A percentile compares a stretch with the other conserved stretches of the same genome.
Evolutionary conservation across 352 stramenopile species (phyloP).

Genomic region (Phytophthora citrophthora): DNA sequence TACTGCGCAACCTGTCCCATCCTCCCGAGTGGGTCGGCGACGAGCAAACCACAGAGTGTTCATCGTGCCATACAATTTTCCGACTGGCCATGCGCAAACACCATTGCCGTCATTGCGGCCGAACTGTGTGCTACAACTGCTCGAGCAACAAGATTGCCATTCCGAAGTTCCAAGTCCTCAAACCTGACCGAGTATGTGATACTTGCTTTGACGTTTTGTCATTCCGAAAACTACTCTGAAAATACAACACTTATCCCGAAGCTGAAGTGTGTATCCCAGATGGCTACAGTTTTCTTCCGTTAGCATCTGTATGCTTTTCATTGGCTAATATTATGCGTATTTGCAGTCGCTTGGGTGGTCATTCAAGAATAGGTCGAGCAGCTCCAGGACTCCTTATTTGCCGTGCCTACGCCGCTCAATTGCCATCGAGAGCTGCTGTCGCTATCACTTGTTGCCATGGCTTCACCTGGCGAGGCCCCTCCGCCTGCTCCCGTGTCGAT

Average conservation of each 20-base stretch:
- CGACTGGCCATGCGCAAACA: constrained; percentile 86
- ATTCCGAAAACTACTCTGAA: constrained; percentile 80
- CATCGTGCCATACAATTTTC: constrained; percentile 76
- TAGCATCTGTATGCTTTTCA: constrained; percentile 9
- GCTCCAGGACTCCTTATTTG: constrained; percentile 5
- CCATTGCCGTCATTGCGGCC: constrained; percentile 84
- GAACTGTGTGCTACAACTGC: constrained; percentile 88
- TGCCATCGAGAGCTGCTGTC: background rate
- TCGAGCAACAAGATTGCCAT: constrained; percentile 86
- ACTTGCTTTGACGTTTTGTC: constrained; percentile 87
- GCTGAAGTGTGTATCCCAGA: constrained; percentile 1
- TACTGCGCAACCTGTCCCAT: constrained; percentile 77
- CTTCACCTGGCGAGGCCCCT: constrained; percentile 3
- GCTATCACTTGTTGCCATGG: constrained; percentile 16
- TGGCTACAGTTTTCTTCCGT: constrained; percentile 23
- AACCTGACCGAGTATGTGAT: constrained; percentile 79
- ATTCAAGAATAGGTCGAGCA: constrained; percentile 28
- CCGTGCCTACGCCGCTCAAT: background rate
- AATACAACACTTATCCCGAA: background rate
- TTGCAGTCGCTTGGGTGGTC: constrained; percentile 12
- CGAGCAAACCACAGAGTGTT: constrained; percentile 75
- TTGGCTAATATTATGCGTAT: constrained; percentile 27
- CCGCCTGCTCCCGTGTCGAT: constrained; percentile 15
- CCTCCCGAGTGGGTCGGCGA: constrained; percentile 71
- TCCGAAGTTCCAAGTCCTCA: constrained; percentile 82